Evolutionary conservation across 2,329 filamentous ascomycete genomes (phyloP).

Genomic region (Botrytis pseudocinerea): DNA sequence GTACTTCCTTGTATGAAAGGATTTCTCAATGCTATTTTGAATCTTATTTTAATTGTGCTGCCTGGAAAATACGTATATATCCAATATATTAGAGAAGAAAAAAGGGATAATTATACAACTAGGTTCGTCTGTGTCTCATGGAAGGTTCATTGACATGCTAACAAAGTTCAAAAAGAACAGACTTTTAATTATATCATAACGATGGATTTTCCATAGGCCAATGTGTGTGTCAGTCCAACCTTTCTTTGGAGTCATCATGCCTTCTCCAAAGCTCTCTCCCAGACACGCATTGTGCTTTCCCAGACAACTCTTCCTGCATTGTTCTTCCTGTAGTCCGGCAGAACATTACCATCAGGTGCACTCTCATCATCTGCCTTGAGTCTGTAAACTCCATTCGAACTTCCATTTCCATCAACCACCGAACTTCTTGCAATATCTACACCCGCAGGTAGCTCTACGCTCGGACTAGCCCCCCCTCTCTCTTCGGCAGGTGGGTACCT

Average conservation of each 20-base stretch:
- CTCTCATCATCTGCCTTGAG: constrained; percentile 42
- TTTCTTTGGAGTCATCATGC: constrained; percentile 6
- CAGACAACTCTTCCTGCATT: constrained; percentile 42
- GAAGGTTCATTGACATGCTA: background rate
- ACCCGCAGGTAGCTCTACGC: constrained; percentile 29
- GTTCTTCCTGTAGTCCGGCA: constrained; percentile 37
- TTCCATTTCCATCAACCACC: constrained; percentile 38
- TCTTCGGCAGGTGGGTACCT: constrained; percentile 37
- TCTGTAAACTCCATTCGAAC: constrained; percentile 46
- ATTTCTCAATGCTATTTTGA: background rate
- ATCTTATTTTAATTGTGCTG: no score
- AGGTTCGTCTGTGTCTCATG: no score
- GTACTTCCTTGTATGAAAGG: background rate
- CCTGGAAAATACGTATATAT: no score
- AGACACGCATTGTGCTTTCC: constrained; percentile 43
- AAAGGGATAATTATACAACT: background rate
- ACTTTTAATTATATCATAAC: background rate
- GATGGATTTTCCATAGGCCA: background rate
- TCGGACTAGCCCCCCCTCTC: constrained; percentile 26
- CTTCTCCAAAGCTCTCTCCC: constrained; percentile 38
- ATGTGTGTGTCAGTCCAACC: background rate
- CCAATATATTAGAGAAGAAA: no score
- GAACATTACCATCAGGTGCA: constrained; percentile 33
- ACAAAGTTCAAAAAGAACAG: background rate
- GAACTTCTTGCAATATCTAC: constrained; percentile 36